phyloP scores from a whole-genome alignment of 2,329 filamentous ascomycete genomes.

The Ilyonectria sp. region DNA sequence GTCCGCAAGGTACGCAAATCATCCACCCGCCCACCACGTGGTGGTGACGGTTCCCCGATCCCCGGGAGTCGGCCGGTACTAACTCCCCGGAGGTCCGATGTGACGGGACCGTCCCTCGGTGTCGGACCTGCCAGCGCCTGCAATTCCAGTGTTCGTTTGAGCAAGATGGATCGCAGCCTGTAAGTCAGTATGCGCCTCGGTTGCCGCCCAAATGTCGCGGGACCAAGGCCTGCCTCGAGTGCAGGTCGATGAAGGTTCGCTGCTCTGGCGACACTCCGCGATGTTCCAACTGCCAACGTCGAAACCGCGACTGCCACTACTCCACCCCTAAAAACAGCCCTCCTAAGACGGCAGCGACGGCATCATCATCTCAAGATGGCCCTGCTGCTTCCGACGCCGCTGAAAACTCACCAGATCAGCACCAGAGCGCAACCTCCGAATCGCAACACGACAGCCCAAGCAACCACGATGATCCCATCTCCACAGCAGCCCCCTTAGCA shows the following conservation, averaged over 20 bases:
- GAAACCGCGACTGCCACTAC: slow-evolving; percentile 46
- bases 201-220: slow-evolving; percentile 48
- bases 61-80: slow-evolving; percentile 44
- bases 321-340: slow-evolving; percentile 32
- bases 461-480: not conserved
- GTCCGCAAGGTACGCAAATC: slow-evolving; percentile 46
- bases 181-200: slow-evolving; percentile 41
- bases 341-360: slow-evolving; percentile 14
- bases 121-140: slow-evolving; percentile 46
- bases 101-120: slow-evolving; percentile 45
- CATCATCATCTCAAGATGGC: slow-evolving; percentile 34
- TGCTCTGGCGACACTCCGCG: slow-evolving; percentile 46
- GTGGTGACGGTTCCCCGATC: slow-evolving; percentile 13
- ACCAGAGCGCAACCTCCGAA: slow-evolving; percentile 33
- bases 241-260: slow-evolving; percentile 47
- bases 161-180: slow-evolving; percentile 44
- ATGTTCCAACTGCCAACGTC: slow-evolving; percentile 45
- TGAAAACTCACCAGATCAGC: slow-evolving; percentile 29
- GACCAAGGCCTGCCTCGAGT: slow-evolving; percentile 46
- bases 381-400: slow-evolving; percentile 6
- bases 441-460: slow-evolving; percentile 31
- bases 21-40: slow-evolving; percentile 45
- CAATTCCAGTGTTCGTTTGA: slow-evolving; percentile 49
- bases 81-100: slow-evolving; percentile 49
- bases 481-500: not conserved